Evolutionary conservation across 2,329 filamentous ascomycete genomes (phyloP).

Genomic region (Berkeleyomyces rouxiae): DNA sequence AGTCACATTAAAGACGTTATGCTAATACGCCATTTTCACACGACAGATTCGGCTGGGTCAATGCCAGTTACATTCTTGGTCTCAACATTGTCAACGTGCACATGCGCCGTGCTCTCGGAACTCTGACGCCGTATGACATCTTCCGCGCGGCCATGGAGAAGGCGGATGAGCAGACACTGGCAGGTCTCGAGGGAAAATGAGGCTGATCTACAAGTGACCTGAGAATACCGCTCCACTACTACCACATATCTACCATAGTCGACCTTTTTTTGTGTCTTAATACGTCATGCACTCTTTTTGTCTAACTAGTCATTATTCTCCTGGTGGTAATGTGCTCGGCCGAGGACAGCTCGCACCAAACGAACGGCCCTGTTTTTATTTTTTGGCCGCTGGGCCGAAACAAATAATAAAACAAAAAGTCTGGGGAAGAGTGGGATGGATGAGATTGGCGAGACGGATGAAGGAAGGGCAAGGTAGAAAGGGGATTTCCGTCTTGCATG

Average conservation of each 20-base stretch:
- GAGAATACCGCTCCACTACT: no score
- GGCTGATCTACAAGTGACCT: no score
- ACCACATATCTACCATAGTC: not conserved
- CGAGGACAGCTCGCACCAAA: not conserved
- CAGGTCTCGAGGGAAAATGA: slow-evolving; percentile 22
- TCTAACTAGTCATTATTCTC: not conserved
- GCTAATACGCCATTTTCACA: slow-evolving; percentile 17
- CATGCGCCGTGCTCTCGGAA: slow-evolving; percentile 75
- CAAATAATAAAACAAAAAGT: not conserved
- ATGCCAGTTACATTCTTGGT: slow-evolving; percentile 91
- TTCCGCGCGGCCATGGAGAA: slow-evolving; percentile 53
- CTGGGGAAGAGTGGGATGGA: not conserved
- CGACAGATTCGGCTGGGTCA: slow-evolving; percentile 89
- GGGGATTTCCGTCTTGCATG: no score
- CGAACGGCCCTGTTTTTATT: not conserved
- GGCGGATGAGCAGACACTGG: slow-evolving; percentile 36
- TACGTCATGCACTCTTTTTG: not conserved
- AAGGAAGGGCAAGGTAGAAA: not conserved
- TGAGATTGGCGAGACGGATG: not conserved
- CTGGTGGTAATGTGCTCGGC: not conserved
- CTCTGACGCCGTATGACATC: slow-evolving; percentile 71
- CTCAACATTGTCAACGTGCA: slow-evolving; percentile 77
- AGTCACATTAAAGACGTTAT: not conserved
- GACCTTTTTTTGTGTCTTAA: not conserved
- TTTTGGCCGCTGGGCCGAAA: not conserved